Percentiles rank a stretch among this genome's conserved stretches.
These are phyloP conservation scores for Sindora glabra DNA, from an alignment of 306 rosid species.

Conservation along the genomic window DNA sequence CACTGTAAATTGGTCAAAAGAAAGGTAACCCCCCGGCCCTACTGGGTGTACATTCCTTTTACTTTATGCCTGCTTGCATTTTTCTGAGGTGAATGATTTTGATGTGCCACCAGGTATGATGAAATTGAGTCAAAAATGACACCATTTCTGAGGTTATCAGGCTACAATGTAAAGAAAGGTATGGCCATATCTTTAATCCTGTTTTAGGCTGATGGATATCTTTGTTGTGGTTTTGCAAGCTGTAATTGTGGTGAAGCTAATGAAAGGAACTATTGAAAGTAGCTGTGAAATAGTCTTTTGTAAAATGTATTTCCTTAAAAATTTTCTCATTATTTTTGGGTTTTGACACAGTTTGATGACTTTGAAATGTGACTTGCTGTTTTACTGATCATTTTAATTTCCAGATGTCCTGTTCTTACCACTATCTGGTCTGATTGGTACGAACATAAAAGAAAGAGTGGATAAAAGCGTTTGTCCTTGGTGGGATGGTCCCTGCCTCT, in stretches of 20 bases:
- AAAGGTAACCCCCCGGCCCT: constrained; percentile 67
- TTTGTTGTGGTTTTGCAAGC: neutral
- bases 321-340: too few relatives aligned
- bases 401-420: constrained; percentile 91
- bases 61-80: neutral
- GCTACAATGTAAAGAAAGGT: constrained; percentile 98
- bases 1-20: constrained; percentile 92
- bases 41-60: too few relatives aligned
- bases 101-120: constrained; percentile 55
- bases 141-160: constrained; percentile 77
- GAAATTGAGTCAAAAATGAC: constrained; percentile 88
- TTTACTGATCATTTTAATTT: constrained; percentile 16
- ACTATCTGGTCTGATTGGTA: constrained; percentile 74
- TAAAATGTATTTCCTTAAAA: too few relatives aligned
- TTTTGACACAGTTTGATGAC: constrained; percentile 7
- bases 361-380: neutral
- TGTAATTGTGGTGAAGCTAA: neutral
- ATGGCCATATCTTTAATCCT: too few relatives aligned
- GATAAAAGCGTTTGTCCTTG: constrained; percentile 62
- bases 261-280: neutral
- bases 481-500: constrained; percentile 92
- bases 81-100: neutral
- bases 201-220: too few relatives aligned
- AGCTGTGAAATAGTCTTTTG: neutral
- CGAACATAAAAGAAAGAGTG: constrained; percentile 65